These are phyloP conservation scores for Diophrys appendiculata DNA, from an alignment of 73 alveolate genomes.

Conservation along the genomic window DNA sequence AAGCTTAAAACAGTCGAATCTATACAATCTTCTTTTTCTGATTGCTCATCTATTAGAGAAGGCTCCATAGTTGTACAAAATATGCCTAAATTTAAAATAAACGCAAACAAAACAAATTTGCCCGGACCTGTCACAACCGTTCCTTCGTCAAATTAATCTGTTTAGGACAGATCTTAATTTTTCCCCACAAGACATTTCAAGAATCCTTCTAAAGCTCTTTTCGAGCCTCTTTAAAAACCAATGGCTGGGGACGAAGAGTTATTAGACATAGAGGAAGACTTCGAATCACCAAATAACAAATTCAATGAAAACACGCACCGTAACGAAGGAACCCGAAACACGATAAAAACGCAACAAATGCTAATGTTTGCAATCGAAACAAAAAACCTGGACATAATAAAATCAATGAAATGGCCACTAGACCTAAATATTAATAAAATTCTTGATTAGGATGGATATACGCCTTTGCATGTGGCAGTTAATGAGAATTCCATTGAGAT, in stretches of 20 bases:
- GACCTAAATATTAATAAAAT: slow-evolving; percentile 7
- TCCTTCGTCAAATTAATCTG: too few relatives aligned
- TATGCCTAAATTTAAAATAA: not conserved
- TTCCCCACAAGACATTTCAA: too few relatives aligned
- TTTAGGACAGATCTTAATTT: too few relatives aligned
- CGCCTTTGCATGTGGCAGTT: slow-evolving; percentile 29
- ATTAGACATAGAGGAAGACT: not conserved
- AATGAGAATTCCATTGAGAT: slow-evolving; percentile 10
- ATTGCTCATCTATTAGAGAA: not conserved
- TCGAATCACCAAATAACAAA: slow-evolving; percentile 4
- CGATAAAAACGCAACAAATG: too few relatives aligned
- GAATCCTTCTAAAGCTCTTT: not conserved
- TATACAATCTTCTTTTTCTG: not conserved
- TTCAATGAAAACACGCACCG: slow-evolving; percentile 17
- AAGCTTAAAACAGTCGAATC: not conserved
- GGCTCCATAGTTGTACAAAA: not conserved
- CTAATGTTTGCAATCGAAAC: not conserved
- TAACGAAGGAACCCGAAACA: too few relatives aligned
- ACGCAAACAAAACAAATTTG: not conserved
- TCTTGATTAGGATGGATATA: not conserved
- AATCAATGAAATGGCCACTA: slow-evolving; percentile 11
- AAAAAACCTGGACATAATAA: slow-evolving; percentile 18
- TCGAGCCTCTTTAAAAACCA: not conserved
- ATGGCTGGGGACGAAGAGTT: not conserved
- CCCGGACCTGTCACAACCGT: not conserved